Percentiles rank a stretch among this genome's conserved stretches.
Evolutionary conservation across 208 protist genomes (phyloP).

Genomic region (Kentomonas sorsogonicus): DNA sequence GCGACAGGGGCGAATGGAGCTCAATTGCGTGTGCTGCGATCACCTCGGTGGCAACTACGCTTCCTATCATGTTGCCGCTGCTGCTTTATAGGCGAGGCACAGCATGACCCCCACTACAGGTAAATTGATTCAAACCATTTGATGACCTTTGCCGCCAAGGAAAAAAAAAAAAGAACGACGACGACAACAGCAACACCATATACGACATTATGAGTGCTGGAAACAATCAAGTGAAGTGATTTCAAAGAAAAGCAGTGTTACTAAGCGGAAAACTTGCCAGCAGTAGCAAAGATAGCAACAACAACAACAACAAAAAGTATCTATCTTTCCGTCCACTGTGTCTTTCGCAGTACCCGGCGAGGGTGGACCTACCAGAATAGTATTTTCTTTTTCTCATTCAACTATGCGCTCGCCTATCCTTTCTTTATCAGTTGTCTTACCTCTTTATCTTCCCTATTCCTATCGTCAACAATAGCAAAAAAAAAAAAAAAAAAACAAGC

Average conservation of each 20-base stretch:
- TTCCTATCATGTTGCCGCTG: conserved; percentile 55
- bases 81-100: conserved; percentile 10
- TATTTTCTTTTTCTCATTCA: no score
- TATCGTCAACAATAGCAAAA: not conserved
- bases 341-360: not conserved
- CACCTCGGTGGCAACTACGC: conserved; percentile 87
- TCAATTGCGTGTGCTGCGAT: conserved; percentile 89
- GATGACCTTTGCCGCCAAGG: not conserved
- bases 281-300: not conserved
- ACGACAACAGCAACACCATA: not conserved
- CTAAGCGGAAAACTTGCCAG: conserved; percentile 15
- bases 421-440: conserved; percentile 1
- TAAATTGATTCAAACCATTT: not conserved
- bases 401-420: no score
- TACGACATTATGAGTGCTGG: not conserved
- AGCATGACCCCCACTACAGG: not conserved
- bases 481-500: conserved; percentile 9
- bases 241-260: no score
- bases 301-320: not conserved
- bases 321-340: not conserved
- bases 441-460: not conserved
- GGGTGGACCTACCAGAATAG: not conserved
- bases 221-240: no score
- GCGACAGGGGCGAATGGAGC: conserved; percentile 65
- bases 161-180: not conserved